Conservation (phyloP, 1,284 basidiomycete genomes). For the Anthracocystis setariae region DNA sequence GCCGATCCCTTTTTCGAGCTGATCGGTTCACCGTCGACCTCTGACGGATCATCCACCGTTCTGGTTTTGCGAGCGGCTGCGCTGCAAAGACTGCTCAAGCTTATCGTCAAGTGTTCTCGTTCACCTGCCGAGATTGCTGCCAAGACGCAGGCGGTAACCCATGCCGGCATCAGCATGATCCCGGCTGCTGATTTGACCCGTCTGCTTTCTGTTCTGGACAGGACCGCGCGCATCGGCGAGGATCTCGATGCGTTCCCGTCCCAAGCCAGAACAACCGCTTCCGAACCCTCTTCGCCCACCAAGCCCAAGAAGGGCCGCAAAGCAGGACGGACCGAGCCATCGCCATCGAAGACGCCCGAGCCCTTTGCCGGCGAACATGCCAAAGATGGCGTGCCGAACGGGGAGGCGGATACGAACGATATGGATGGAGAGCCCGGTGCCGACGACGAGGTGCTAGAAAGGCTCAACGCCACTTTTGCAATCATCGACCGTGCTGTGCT, state of each 20-base stretch:
- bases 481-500: constrained; percentile 70
- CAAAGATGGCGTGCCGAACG: background rate
- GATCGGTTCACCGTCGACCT: constrained; percentile 24
- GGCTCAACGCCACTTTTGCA: constrained; percentile 45
- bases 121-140: constrained; percentile 21
- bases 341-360: constrained; percentile 33
- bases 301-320: constrained; percentile 32
- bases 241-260: constrained; percentile 46
- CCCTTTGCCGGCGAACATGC: constrained; percentile 8
- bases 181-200: constrained; percentile 35
- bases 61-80: constrained; percentile 34
- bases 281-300: constrained; percentile 26
- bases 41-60: constrained; percentile 19
- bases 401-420: background rate
- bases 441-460: constrained; percentile 71
- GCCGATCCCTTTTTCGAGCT: constrained; percentile 71
- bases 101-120: constrained; percentile 40
- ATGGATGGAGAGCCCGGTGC: constrained; percentile 71
- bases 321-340: constrained; percentile 13
- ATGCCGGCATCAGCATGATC: constrained; percentile 22
- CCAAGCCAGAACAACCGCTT: constrained; percentile 9
- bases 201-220: constrained; percentile 47
- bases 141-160: constrained; percentile 17
- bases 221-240: constrained; percentile 39
- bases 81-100: constrained; percentile 47